phyloP scores from a whole-genome alignment of 441 rosid species.

The Isatis lusitanica region DNA sequence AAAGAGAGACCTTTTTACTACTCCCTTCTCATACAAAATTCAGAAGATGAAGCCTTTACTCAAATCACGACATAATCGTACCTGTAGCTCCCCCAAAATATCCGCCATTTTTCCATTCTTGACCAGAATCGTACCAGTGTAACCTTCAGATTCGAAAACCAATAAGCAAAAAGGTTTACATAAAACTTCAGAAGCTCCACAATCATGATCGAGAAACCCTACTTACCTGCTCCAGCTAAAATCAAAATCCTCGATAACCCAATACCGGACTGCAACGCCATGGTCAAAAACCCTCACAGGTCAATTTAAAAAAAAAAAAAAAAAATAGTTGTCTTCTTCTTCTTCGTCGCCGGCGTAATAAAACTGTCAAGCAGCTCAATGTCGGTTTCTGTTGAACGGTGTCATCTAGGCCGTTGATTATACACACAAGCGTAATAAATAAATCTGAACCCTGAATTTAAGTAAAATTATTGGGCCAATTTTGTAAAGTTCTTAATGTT shows the following conservation, averaged over 20 bases:
- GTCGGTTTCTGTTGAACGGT: not conserved
- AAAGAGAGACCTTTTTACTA: not conserved
- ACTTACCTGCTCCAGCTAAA: constrained; percentile 73
- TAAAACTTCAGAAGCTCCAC: not conserved
- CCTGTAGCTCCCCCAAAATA: constrained; percentile 73
- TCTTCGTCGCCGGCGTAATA: constrained; percentile 30
- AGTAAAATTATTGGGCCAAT: not conserved
- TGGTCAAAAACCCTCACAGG: constrained; percentile 27
- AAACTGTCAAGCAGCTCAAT: not conserved
- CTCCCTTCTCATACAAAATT: not conserved
- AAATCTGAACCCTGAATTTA: constrained; percentile 11
- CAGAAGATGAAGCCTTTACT: not conserved
- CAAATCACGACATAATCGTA: constrained; percentile 4
- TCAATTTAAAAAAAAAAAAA: not conserved
- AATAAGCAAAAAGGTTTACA: not conserved
- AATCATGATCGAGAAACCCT: constrained; percentile 20
- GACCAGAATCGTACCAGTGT: constrained; percentile 65
- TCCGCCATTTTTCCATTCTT: constrained; percentile 83
- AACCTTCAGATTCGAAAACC: constrained; percentile 47
- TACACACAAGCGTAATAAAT: not conserved
- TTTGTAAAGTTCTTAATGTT: not conserved
- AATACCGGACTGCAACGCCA: constrained; percentile 84
- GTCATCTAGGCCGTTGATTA: constrained; percentile 20
- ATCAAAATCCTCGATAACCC: constrained; percentile 65
- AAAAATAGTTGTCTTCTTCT: constrained; percentile 13